phyloP scores from a whole-genome alignment of 306 rosid species.

The Prunus padus region DNA sequence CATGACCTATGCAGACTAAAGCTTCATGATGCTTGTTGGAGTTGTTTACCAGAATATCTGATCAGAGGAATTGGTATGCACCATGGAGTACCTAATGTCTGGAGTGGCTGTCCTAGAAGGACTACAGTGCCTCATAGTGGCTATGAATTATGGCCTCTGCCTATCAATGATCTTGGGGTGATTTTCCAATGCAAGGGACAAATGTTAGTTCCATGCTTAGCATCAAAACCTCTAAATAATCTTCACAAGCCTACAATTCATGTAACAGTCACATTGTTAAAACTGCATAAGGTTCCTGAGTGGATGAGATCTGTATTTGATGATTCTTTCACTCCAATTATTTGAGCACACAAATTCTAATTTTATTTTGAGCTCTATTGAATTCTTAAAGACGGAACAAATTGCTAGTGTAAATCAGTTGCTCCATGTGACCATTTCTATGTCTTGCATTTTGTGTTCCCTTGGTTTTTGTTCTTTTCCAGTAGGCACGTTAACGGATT shows the following conservation, averaged over 20 bases:
- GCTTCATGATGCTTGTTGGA: constrained; percentile 75
- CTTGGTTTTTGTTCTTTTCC: not conserved
- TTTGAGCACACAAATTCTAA: constrained; percentile 53
- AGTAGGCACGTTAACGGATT: no score
- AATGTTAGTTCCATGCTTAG: no score
- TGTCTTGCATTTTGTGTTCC: not conserved
- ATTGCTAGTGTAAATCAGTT: constrained; percentile 49
- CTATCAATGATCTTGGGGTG: no score
- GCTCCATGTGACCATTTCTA: constrained; percentile 68
- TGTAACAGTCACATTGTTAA: constrained; percentile 57
- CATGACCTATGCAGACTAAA: constrained; percentile 73
- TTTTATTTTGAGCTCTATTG: constrained; percentile 62
- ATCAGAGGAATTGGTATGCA: no score
- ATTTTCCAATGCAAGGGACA: no score
- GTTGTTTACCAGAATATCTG: constrained; percentile 59
- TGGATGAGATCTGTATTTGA: constrained; percentile 72
- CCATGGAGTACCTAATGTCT: no score
- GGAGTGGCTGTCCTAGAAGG: no score
- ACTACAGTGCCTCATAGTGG: no score
- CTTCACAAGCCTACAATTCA: no score
- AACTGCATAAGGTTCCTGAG: constrained; percentile 48
- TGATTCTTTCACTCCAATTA: constrained; percentile 48
- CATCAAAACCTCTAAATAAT: no score
- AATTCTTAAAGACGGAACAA: constrained; percentile 58
- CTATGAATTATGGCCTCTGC: no score